Evolutionary conservation across 164 flowering plant genomes (phyloP), one percentile per base, ranked within the genome.

Genomic region (Paratinospora sagittata): DNA sequence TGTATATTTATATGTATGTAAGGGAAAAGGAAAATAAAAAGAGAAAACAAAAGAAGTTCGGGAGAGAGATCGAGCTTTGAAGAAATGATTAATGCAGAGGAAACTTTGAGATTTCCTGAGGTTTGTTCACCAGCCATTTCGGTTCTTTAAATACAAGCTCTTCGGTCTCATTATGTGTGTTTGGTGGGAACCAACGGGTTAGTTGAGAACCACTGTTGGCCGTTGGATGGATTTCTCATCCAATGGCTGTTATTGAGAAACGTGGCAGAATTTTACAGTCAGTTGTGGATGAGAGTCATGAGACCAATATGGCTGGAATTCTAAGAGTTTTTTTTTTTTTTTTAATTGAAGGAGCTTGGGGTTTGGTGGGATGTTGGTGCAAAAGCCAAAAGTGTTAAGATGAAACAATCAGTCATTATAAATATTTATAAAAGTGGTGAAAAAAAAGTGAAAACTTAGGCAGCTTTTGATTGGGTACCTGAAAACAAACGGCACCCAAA

Each of bases 141-240:
- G 72, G n/a, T 14, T 57, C 27, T 71, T 76, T 77, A 70, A 73
- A 77, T 70, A 73, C 24, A 27, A 23, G 26, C 6, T 6, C 34
- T 33, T 23, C 16, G 33, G 24, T 36, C 63, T 74, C 41, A n/a
- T 12, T 36, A 16, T 36, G 77, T 47, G 75, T 58, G 68, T 62
- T 67, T 69, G 73, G 80, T 74, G 71, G 69, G 68, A n/a, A 74
- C 27, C 64, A 61, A 52, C 21, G 68, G 26, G 77, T 78, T 78
- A 66, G 77, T 74, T 78, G 77, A 71, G 61, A 16, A 8, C 19
- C 5, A 11, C 16, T 21, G 8, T 5, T 26, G 45, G 55, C 62
- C 74, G 72, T 78, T 33, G 27, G 74, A 73, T 73, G 8, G 52
- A 64, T 27, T 41, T 65, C 65, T 2, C 16, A 74, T 67, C 75